Conservation (phyloP, 225 moss, liverwort and hornwort genomes). For the Rhytidiadelphus loreus region DNA sequence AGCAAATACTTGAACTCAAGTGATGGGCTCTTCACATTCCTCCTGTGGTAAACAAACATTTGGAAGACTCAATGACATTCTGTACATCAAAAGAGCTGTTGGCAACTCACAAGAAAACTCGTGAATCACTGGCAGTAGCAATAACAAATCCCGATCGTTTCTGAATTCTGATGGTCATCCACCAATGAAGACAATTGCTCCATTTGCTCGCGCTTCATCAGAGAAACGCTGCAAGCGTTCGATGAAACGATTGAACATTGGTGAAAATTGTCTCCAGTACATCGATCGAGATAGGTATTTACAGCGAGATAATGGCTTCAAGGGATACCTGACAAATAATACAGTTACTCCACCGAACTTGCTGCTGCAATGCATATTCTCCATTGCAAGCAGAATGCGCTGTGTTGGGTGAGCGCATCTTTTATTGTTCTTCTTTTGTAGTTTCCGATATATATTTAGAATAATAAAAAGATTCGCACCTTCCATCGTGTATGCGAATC, state of each 20-base stretch:
- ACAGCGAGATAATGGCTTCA: neutral
- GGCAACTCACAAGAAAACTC: neutral
- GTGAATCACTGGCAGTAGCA: neutral
- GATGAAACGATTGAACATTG: neutral
- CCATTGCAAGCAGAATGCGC: neutral
- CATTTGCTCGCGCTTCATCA: neutral
- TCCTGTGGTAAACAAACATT: neutral
- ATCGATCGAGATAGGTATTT: no score
- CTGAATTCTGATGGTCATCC: neutral
- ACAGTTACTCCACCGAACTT: neutral
- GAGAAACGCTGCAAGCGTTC: neutral
- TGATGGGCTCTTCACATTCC: no score
- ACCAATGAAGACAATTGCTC: neutral
- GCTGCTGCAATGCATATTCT: neutral
- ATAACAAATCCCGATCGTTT: neutral
- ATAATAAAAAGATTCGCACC: no score
- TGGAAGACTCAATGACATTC: no score
- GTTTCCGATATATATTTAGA: neutral
- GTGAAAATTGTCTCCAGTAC: neutral
- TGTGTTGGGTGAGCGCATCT: neutral
- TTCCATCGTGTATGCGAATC: neutral
- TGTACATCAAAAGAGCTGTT: neutral
- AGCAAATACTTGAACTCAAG: neutral
- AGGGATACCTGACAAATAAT: neutral
- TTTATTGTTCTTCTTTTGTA: fast-evolving